These are phyloP conservation scores for Dioscorea alata DNA, from an alignment of 106 monocot species.

Conservation along the genomic window DNA sequence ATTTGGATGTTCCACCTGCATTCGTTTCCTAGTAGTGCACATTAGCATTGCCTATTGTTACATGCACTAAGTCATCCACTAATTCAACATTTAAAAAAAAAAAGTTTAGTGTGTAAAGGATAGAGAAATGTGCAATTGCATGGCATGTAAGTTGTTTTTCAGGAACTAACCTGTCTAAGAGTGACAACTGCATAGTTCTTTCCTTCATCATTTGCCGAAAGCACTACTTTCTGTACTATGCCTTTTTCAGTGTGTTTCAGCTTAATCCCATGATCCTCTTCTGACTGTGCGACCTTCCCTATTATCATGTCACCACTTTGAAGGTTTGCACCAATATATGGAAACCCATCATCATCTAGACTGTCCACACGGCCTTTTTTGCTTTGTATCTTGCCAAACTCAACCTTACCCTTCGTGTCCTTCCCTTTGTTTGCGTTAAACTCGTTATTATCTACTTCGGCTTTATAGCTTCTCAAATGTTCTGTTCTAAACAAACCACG, in stretches of 20 bases:
- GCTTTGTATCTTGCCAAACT: slow-evolving; percentile 79
- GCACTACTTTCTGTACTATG: slow-evolving; percentile 84
- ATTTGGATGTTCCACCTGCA: no score
- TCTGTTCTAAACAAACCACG: slow-evolving; percentile 95
- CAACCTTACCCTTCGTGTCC: slow-evolving; percentile 61
- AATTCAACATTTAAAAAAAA: no score
- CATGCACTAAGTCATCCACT: no score
- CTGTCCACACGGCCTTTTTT: slow-evolving; percentile 78
- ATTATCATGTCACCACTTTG: slow-evolving; percentile 84
- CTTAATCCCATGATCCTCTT: slow-evolving; percentile 73
- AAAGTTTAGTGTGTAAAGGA: not conserved
- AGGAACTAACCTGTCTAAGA: slow-evolving; percentile 65
- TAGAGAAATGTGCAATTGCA: not conserved
- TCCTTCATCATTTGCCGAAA: slow-evolving; percentile 90
- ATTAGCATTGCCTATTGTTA: no score
- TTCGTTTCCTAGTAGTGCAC: no score
- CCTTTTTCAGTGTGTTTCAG: slow-evolving; percentile 92
- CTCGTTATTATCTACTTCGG: slow-evolving; percentile 84
- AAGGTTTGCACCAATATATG: slow-evolving; percentile 68
- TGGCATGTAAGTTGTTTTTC: no score
- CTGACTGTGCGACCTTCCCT: slow-evolving; percentile 75
- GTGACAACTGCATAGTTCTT: slow-evolving; percentile 87
- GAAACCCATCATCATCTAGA: slow-evolving; percentile 93
- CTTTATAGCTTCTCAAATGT: slow-evolving; percentile 83
- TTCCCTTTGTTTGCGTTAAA: slow-evolving; percentile 16